Conservation (phyloP, 192 early-diverging fungal genomes). For the Nowakowskiella sp. region DNA sequence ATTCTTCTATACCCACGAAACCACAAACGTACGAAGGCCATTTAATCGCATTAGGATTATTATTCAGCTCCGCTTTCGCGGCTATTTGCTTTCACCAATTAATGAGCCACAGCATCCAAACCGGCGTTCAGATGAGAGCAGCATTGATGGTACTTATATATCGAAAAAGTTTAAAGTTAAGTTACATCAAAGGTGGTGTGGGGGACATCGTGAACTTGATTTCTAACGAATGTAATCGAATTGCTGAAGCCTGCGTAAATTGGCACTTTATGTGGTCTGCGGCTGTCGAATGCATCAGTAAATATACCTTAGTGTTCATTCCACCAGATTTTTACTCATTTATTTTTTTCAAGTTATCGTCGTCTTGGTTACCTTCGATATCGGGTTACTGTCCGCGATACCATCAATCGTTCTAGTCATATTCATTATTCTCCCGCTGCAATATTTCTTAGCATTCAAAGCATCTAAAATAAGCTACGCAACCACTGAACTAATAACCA, state of each 20-base stretch:
- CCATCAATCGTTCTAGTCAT: constrained; percentile 36
- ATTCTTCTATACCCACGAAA: not conserved
- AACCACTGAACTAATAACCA: constrained; percentile 51
- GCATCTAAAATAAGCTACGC: constrained; percentile 39
- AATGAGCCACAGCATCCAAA: constrained; percentile 30
- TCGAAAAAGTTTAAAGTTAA: constrained; percentile 57
- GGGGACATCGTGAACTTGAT: constrained; percentile 65
- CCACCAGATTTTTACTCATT: not conserved
- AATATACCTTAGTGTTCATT: not conserved
- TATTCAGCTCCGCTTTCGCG: constrained; percentile 35
- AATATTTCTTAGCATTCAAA: constrained; percentile 46
- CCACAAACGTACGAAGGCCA: constrained; percentile 24
- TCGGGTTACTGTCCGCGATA: constrained; percentile 37
- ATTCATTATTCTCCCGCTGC: constrained; percentile 49
- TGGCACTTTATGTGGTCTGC: constrained; percentile 71
- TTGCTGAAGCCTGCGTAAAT: constrained; percentile 62
- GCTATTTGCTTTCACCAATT: constrained; percentile 40
- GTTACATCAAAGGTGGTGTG: constrained; percentile 55
- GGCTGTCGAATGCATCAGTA: constrained; percentile 42
- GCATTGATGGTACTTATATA: constrained; percentile 69
- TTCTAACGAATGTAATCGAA: constrained; percentile 62
- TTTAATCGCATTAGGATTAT: constrained; percentile 46
- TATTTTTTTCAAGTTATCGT: constrained; percentile 35
- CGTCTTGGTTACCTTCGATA: constrained; percentile 37
- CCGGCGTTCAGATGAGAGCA: constrained; percentile 41